These are phyloP conservation scores for Sporothrix sp. DNA, from an alignment of 2,329 filamentous ascomycete genomes.

Conservation along the genomic window DNA sequence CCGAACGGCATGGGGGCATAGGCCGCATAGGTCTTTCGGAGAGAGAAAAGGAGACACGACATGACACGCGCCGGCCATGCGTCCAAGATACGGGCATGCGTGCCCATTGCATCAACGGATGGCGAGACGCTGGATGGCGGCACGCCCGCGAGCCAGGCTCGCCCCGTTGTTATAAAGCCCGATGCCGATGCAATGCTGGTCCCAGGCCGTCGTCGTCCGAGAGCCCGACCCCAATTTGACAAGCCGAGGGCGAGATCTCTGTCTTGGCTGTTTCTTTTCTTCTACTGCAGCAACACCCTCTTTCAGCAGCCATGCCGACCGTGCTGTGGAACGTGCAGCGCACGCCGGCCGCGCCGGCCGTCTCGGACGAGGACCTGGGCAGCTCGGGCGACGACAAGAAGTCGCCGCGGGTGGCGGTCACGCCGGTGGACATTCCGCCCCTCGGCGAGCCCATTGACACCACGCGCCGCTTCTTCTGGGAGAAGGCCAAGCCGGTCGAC, in stretches of 20 bases:
- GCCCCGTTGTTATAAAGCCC: neutral
- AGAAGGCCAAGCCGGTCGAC: constrained; percentile 22
- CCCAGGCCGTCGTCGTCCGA: neutral
- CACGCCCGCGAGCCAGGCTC: neutral
- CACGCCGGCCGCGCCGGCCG: neutral
- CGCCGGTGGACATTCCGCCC: constrained; percentile 14
- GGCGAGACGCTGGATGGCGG: constrained; percentile 2
- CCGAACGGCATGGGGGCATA: neutral
- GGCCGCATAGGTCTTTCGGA: too few species aligned
- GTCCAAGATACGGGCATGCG: neutral
- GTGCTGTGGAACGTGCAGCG: neutral
- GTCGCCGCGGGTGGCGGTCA: neutral
- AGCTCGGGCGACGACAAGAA: constrained; percentile 10
- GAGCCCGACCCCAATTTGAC: too few species aligned
- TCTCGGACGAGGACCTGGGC: constrained; percentile 3
- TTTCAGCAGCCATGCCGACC: neutral
- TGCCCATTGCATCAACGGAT: neutral
- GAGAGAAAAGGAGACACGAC: too few species aligned
- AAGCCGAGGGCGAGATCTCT: neutral
- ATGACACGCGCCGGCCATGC: neutral
- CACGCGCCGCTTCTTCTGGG: constrained; percentile 26
- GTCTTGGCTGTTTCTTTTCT: neutral
- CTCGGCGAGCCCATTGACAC: constrained; percentile 22
- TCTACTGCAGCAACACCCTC: neutral
- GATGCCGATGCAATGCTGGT: neutral